Conservation (phyloP, 257 asterid species). For the Penstemon davidsonii region DNA sequence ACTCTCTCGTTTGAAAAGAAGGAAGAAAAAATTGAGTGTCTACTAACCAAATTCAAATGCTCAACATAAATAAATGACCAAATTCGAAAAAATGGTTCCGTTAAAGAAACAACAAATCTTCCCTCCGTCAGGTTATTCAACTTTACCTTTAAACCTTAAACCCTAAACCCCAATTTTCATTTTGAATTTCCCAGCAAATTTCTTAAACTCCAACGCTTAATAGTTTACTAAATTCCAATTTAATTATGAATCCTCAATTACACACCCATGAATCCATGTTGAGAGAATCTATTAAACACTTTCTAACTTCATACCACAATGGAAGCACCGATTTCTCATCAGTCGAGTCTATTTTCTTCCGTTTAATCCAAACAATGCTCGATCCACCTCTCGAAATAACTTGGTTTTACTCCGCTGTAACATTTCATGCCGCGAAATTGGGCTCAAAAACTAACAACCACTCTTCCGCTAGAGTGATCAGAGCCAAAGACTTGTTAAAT, state of each 20-base stretch:
- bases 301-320: conserved; percentile 46
- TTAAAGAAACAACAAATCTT: too few species aligned
- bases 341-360: conserved; percentile 79
- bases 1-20: too few species aligned
- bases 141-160: background rate
- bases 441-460: conserved; percentile 30
- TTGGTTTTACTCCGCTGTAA: conserved; percentile 85
- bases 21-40: too few species aligned
- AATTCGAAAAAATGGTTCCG: too few species aligned
- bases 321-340: conserved; percentile 66
- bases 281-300: conserved; percentile 69
- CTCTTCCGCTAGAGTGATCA: conserved; percentile 34
- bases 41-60: too few species aligned
- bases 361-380: conserved; percentile 70
- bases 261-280: conserved; percentile 53
- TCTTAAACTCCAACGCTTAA: conserved; percentile 1
- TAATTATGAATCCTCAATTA: conserved; percentile 40
- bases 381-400: conserved; percentile 84
- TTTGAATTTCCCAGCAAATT: background rate
- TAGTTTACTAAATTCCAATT: background rate
- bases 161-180: background rate
- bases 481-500: conserved; percentile 67
- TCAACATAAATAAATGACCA: too few species aligned
- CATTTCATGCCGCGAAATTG: conserved; percentile 55
- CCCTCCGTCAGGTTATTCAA: too few species aligned